Percentiles rank a stretch among this genome's conserved stretches.
These are phyloP conservation scores for Comarum palustre DNA, from an alignment of 306 rosid genomes.

Conservation along the genomic window DNA sequence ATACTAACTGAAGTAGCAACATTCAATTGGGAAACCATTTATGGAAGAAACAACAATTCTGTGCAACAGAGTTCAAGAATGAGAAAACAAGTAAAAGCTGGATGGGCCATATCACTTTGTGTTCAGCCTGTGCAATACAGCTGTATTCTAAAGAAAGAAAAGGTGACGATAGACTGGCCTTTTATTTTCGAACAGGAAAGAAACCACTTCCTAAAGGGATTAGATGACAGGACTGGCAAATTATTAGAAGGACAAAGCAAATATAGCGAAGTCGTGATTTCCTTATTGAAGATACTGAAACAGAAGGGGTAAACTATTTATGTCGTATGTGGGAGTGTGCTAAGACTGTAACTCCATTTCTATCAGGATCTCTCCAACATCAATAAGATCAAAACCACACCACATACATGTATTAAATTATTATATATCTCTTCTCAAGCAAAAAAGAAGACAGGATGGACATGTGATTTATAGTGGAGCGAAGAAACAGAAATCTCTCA, in stretches of 20 bases:
- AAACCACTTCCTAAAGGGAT: not conserved
- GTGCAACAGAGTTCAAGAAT: conserved; percentile 1
- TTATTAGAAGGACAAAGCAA: not conserved
- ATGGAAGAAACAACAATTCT: not conserved
- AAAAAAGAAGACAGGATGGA: not conserved
- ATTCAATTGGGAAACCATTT: not conserved
- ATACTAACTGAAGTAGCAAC: not conserved
- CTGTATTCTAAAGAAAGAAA: not conserved
- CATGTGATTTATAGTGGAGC: not conserved
- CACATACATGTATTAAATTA: not conserved
- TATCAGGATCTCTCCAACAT: not conserved
- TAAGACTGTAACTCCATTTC: not conserved
- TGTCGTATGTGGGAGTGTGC: not conserved
- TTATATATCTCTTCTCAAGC: not conserved
- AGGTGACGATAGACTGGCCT: not conserved
- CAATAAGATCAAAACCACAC: not conserved
- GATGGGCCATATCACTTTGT: not conserved
- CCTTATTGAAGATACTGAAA: not conserved
- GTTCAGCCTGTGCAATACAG: not conserved
- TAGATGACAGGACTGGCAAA: not conserved
- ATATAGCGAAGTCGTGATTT: not conserved
- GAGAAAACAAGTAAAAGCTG: not conserved
- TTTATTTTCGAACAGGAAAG: not conserved
- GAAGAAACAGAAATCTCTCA: not conserved
- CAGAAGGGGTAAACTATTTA: not conserved